A percentile compares a stretch with the other conserved stretches of the same genome.
phyloP scores from a whole-genome alignment of 495 filamentous ascomycete species.

The Tuber microsphaerosporum region DNA sequence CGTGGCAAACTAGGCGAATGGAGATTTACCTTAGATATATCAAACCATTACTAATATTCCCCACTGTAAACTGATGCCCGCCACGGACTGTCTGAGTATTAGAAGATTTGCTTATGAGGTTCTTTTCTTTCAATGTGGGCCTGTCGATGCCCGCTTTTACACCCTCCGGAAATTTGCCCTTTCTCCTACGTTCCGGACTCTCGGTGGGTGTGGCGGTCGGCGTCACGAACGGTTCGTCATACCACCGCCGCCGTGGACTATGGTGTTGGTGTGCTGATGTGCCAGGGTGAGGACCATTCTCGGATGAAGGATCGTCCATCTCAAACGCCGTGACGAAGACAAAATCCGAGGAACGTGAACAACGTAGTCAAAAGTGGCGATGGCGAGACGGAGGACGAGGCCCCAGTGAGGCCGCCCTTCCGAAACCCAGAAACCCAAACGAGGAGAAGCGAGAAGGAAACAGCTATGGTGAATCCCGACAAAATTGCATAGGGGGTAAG shows the following conservation, averaged over 20 bases:
- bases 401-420: conserved; percentile 28
- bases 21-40: conserved; percentile 81
- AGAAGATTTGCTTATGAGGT: conserved; percentile 11
- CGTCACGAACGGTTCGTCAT: conserved; percentile 19
- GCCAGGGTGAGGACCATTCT: conserved; percentile 13
- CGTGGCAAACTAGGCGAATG: conserved; percentile 14
- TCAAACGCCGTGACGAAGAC: conserved; percentile 12
- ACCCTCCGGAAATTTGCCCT: conserved; percentile 21
- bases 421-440: conserved; percentile 15
- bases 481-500: conserved; percentile 21
- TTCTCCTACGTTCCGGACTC: conserved; percentile 28
- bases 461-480: conserved; percentile 23
- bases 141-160: conserved; percentile 32
- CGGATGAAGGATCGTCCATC: conserved; percentile 29
- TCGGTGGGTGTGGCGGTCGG: conserved; percentile 10
- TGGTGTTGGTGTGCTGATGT: conserved; percentile 15
- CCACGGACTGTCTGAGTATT: conserved; percentile 48
- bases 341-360: conserved; percentile 1
- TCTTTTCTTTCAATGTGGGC: conserved; percentile 20
- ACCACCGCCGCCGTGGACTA: conserved; percentile 22
- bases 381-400: conserved; percentile 16
- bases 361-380: conserved; percentile 8
- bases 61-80: conserved; percentile 74
- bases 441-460: conserved; percentile 15
- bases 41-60: conserved; percentile 87